Evolutionary conservation across 352 stramenopile genomes (phyloP).

Genomic region (Globisporangium ultimum): DNA sequence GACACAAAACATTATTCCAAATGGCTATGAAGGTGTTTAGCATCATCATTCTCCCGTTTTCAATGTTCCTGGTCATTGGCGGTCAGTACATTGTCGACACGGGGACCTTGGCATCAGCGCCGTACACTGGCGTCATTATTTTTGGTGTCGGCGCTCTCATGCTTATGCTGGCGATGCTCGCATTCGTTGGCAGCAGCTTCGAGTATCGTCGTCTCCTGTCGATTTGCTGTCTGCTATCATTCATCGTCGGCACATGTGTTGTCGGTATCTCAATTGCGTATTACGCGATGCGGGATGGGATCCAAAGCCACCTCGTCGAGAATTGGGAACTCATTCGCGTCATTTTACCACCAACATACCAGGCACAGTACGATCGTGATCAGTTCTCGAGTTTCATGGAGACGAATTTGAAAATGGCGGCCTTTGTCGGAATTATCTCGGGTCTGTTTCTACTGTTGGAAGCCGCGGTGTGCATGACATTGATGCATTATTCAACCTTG

Average conservation of each 20-base stretch:
- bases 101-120: constrained; percentile 52
- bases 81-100: constrained; percentile 76
- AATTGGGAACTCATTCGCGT: constrained; percentile 62
- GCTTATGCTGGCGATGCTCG: constrained; percentile 52
- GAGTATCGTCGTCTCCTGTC: constrained; percentile 77
- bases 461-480: constrained; percentile 41
- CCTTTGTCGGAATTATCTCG: constrained; percentile 55
- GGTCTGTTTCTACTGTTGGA: constrained; percentile 57
- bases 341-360: constrained; percentile 64
- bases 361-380: constrained; percentile 61
- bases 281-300: constrained; percentile 38
- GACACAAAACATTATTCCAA: background rate
- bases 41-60: constrained; percentile 57
- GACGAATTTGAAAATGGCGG: constrained; percentile 49
- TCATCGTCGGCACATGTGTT: constrained; percentile 39
- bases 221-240: constrained; percentile 62
- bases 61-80: constrained; percentile 61
- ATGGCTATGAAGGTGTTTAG: constrained; percentile 47
- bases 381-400: constrained; percentile 55
- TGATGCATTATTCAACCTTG: constrained; percentile 48
- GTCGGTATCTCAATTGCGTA: constrained; percentile 56
- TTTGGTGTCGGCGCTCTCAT: constrained; percentile 53
- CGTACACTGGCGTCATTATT: constrained; percentile 69
- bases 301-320: constrained; percentile 50
- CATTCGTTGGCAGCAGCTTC: constrained; percentile 70